Percentiles rank a stretch among this genome's conserved stretches.
These are phyloP conservation scores for Pseudodiploospora longispora DNA, from an alignment of 2,329 filamentous ascomycete genomes.

Conservation along the genomic window DNA sequence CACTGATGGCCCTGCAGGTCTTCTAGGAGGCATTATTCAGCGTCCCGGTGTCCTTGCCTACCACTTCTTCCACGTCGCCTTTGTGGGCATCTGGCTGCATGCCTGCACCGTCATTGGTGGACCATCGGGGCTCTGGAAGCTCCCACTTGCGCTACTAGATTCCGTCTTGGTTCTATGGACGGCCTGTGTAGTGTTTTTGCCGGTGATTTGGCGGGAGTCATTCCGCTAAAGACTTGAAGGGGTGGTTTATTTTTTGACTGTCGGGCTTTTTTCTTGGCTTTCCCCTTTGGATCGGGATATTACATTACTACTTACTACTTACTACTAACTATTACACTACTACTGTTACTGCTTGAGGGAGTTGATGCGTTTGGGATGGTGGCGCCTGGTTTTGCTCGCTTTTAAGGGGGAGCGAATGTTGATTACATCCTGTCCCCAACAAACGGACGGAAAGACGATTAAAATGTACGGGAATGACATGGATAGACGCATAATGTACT, in stretches of 20 bases:
- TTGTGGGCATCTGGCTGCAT: constrained; percentile 72
- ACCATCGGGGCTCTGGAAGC: constrained; percentile 31
- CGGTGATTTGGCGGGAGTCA: constrained; percentile 65
- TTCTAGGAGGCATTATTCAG: constrained; percentile 75
- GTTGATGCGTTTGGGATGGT: no score
- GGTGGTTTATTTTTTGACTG: neutral
- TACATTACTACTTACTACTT: no score
- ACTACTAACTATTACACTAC: no score
- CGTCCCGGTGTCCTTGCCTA: constrained; percentile 71
- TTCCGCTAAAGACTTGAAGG: constrained; percentile 20
- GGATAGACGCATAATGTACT: no score
- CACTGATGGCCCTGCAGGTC: constrained; percentile 69
- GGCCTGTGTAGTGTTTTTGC: constrained; percentile 73
- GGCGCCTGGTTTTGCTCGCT: no score
- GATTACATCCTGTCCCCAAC: no score
- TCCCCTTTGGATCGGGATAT: no score
- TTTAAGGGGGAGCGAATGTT: no score
- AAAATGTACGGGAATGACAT: no score
- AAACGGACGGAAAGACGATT: no score
- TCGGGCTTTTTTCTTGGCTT: no score
- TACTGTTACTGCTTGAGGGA: no score
- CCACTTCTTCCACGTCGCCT: constrained; percentile 92
- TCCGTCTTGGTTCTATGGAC: constrained; percentile 68
- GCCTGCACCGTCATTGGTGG: constrained; percentile 28
- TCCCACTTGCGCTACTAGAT: constrained; percentile 56